Base-by-base conservation (phyloP, 441 rosid species). In the Brassica balearica region DNA sequence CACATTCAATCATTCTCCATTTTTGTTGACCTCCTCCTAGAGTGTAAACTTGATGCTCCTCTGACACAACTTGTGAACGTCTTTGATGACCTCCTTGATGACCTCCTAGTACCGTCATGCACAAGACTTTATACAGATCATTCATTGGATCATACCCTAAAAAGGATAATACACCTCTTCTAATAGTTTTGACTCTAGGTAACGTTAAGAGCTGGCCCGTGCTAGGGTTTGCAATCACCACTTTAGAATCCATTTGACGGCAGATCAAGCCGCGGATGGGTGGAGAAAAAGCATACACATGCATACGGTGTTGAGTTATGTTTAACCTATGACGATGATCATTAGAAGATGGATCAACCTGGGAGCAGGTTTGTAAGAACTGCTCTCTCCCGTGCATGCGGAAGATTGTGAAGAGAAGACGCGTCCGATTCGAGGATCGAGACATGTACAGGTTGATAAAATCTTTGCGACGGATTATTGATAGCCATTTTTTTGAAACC, bases 301-400 rank as follows among this genome's bases (percentile, higher is more conserved):
- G 17, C 55, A 48, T 48, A n/a, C 55, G 17, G 55, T 48, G 55
- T 12, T 3, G 17, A 48, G 55, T 1, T 48, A 48, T n/a, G 55
- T 48, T 48, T 48, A 48, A 4, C 55, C 17, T 48, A 53, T 53
- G 22, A 53, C 59, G 59, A 12, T 4, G 55, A 48, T 48, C 55
- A 53, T 53, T 6, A 53, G 59, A 53, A 53, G 59, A 53, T 15
- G 59, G 59, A 53, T 53, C 59, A 14, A 14, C 59, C 59, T 53
- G 59, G 9, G 59, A 56, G 61, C 61, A 56, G 11, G 61, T 7
- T 17, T 56, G 61, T 17, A 56, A 19, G 25, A 56, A 19, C 61
- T 56, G 61, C 25, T 19, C 61, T 56, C 15, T 1, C 55, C 3
- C 55, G 48, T 9, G 10, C 9, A 7, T 34, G 41, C 41, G 8